Evolutionary conservation across 2,329 filamentous ascomycete genomes (phyloP), one percentile per base, ranked within the genome.

Genomic region (Geosmithia flava): DNA sequence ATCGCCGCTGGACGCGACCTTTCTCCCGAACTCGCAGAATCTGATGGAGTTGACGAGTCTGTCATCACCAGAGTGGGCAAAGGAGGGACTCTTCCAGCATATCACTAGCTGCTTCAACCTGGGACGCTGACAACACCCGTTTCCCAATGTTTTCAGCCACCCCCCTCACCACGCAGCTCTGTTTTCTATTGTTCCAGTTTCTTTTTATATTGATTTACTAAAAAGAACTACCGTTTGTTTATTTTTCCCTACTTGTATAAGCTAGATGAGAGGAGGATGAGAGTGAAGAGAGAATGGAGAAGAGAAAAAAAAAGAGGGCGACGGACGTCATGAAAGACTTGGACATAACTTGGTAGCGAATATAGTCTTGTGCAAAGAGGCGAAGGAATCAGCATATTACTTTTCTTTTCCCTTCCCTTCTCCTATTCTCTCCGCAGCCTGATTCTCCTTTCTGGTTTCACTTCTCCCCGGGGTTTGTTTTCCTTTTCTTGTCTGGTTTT

Each of bases 41-140:
- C 66, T 91, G 39, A 71, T 90, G 41, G 76, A 78, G 16, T 80
- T 81, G 17, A 65, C 89, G 56, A 74, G 80, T 55, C 80, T 86
- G 65, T 74, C 76, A 53, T 80, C 74, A 39, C 68, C 70, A 2
- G 76, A 80, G 55, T 79, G 77, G 70, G 69, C 80, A 46, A 78
- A 77, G 53, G 80, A 84, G 52, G 74, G 77, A 2, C 71, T 89
- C 55, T 65, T 90, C 51, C 79, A 79, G 57, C 79, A 87, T 56
- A 63, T 90, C 51, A 80, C 83, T 58, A 74, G 76, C 45, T 85
- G 67, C 49, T 59, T 64, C 48, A 62, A 59, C 47, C 53, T 67
- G 43, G 58, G 53, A 80, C 75, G 51, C 87, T 77, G 47, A 48
- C n/a, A 23, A 16, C 17, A 7, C 3, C 7, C 16, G 46, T 15